phyloP scores from a whole-genome alignment of 345 rosid species.

The Murraya koenigii region DNA sequence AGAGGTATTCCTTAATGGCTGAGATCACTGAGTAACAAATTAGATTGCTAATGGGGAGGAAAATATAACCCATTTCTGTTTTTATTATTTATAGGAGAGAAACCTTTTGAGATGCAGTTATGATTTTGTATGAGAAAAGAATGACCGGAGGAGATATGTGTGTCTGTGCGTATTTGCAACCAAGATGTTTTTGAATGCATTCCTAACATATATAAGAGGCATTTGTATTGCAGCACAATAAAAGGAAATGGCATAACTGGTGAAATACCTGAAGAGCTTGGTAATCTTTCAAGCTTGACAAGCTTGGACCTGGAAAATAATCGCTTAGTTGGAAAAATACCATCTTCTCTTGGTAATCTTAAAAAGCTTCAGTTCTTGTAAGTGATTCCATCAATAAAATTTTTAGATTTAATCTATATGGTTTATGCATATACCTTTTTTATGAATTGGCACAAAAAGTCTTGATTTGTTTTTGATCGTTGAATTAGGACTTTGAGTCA shows the following conservation, averaged over 20 bases:
- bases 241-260: slow-evolving; percentile 90
- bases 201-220: slow-evolving; percentile 7
- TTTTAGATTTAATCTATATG: slow-evolving; percentile 5
- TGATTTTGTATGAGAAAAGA: neutral
- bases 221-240: slow-evolving; percentile 57
- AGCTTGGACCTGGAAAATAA: slow-evolving; percentile 90
- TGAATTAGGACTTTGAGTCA: slow-evolving; percentile 72
- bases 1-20: neutral
- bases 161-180: neutral
- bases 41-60: neutral
- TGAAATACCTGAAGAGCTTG: slow-evolving; percentile 80
- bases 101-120: neutral
- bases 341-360: slow-evolving; percentile 77
- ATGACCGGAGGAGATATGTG: neutral
- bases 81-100: neutral
- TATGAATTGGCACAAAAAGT: neutral
- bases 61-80: neutral
- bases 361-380: slow-evolving; percentile 90
- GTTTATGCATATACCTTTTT: slow-evolving; percentile 4
- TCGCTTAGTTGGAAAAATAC: slow-evolving; percentile 74
- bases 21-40: neutral
- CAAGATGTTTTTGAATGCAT: neutral
- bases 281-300: slow-evolving; percentile 76
- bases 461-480: slow-evolving; percentile 12
- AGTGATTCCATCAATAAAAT: slow-evolving; percentile 31